Base-by-base conservation (phyloP, 495 filamentous ascomycete species). In the Alectoria sarmentosa region DNA sequence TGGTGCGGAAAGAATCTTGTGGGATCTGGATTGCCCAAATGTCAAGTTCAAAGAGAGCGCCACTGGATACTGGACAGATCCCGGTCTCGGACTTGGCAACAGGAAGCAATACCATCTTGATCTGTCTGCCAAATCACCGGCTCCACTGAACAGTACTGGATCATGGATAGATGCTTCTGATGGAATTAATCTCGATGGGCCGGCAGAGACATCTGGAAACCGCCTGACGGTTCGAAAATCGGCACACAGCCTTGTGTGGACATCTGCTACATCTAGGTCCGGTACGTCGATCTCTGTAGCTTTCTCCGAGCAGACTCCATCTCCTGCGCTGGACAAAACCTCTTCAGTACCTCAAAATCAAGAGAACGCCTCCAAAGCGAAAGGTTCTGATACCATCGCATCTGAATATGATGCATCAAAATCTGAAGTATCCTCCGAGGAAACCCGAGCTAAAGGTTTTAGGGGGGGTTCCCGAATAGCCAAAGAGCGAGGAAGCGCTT, bases 21-120 rank as follows among this genome's bases (percentile, higher is more conserved):
- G 79, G 79, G 67, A 71, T 63, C 57, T 69, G 23, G 44, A 60
- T 30, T 52, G 52, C 34, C 63, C 62, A 36, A 65, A 68, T 34
- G 49, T 72, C 21, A 49, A 68, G 66, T 69, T 67, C 59, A 74
- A 76, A 46, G 75, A 77, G 44, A 74, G 69, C 49, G 67, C 64
- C 30, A 67, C 63, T 14, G 69, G 70, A 23, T 63, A 60, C 39
- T 83, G 81, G 81, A 70, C 69, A 36, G 81, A 83, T 65, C 74
- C 77, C 30, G 74, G 79, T 1, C 32, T 46, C 10, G 77, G 74
- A 34, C 28, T 46, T 11, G 77, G 74, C 37, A 86, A 78, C 68
- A 86, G 83, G 64, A 87, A 85, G 69, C 78, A 84, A 65, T 82
- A 76, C 65, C 70, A 85, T 11, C 73, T 88, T 14, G 81, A 88